Conservation (phyloP, 169 alveolate species). For the Cryptosporidium andersoni region DNA sequence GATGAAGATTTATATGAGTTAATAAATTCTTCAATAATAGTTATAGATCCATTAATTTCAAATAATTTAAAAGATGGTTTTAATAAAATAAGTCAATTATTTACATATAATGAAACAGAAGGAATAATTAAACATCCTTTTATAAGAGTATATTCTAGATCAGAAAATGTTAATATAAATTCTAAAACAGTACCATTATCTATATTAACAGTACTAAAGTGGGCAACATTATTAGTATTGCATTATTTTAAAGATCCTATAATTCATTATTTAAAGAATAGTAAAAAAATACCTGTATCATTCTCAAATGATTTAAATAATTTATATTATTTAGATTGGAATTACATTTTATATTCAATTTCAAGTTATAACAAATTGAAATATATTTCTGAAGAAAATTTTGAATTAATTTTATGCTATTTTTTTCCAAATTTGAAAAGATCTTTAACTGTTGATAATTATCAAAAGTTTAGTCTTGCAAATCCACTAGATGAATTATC, state of each 20-base stretch:
- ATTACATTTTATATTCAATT: neutral
- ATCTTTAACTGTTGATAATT: neutral
- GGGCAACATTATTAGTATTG: constrained; percentile 26
- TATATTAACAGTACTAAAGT: constrained; percentile 4
- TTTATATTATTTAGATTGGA: neutral
- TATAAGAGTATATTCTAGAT: neutral
- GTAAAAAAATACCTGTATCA: neutral
- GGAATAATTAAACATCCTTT: neutral
- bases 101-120: neutral
- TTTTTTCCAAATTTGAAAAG: constrained; percentile 33
- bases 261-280: constrained; percentile 8
- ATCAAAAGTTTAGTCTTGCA: neutral
- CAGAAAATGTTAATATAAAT: neutral
- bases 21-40: neutral
- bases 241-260: constrained; percentile 2
- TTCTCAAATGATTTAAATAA: neutral
- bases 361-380: neutral
- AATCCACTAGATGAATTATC: neutral
- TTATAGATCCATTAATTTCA: constrained; percentile 46
- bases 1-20: constrained; percentile 4
- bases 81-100: neutral
- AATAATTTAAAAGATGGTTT: constrained; percentile 8
- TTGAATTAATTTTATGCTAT: constrained; percentile 11
- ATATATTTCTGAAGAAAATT: neutral
- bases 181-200: neutral